These are phyloP conservation scores for Sclerotinia glacialis DNA, from an alignment of 2,329 filamentous ascomycete species.

Conservation along the genomic window DNA sequence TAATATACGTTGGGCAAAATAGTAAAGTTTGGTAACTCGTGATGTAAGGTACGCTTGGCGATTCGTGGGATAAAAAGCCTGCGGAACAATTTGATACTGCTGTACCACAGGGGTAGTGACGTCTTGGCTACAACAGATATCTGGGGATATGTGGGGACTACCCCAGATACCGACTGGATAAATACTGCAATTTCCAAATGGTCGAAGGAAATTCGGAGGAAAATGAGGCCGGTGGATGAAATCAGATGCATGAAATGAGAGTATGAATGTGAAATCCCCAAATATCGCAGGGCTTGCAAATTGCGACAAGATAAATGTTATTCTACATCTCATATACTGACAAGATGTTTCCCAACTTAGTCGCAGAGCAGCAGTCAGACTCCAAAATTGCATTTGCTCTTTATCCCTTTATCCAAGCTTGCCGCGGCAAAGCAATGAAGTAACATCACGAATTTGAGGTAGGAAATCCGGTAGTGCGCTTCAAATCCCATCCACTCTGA, in stretches of 20 bases:
- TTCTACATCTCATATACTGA: background rate
- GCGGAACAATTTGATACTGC: slow-evolving; percentile 2
- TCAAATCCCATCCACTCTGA: too few relatives aligned
- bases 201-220: background rate
- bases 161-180: background rate
- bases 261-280: background rate
- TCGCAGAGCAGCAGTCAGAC: background rate
- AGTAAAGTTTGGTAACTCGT: background rate
- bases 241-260: background rate
- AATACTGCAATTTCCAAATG: background rate
- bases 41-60: slow-evolving; percentile 7
- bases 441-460: background rate
- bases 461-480: background rate
- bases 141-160: background rate
- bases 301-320: too few relatives aligned
- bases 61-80: slow-evolving; percentile 16
- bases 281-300: background rate
- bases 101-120: background rate
- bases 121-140: background rate
- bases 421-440: background rate
- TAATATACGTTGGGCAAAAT: background rate
- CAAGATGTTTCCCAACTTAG: background rate
- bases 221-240: background rate
- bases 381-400: background rate
- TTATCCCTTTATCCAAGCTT: background rate